phyloP scores from a whole-genome alignment of 352 stramenopile genomes.

The Proteromonas lacertae region DNA sequence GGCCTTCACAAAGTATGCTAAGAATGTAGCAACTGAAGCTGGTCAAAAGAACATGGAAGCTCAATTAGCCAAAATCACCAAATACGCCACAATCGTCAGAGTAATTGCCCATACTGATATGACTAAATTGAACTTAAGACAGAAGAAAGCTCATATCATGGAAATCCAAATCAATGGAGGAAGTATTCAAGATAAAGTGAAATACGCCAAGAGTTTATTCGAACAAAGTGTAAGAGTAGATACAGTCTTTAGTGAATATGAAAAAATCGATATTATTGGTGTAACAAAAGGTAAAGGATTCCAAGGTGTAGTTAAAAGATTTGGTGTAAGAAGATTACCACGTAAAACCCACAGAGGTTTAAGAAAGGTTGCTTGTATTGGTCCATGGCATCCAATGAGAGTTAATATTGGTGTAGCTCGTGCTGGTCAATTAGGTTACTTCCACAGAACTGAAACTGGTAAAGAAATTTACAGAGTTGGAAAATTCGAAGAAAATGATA shows the following conservation, averaged over 20 bases:
- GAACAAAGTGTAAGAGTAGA: conserved; percentile 92
- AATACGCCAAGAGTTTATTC: conserved; percentile 93
- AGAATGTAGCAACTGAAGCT: conserved; percentile 84
- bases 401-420: conserved; percentile 86
- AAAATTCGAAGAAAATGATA: conserved; percentile 45
- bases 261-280: conserved; percentile 91
- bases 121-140: conserved; percentile 87
- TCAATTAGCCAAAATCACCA: conserved; percentile 95
- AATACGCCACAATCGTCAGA: conserved; percentile 95
- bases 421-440: conserved; percentile 98
- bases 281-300: conserved; percentile 96
- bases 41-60: conserved; percentile 47
- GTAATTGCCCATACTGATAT: conserved; percentile 97
- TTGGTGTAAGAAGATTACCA: conserved; percentile 89
- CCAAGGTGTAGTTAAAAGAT: conserved; percentile 94
- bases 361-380: conserved; percentile 99
- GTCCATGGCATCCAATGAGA: conserved; percentile 95
- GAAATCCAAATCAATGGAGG: conserved; percentile 99
- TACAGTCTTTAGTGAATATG: conserved; percentile 45
- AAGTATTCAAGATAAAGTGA: conserved; percentile 80
- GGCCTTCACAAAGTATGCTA: conserved; percentile 99
- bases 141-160: conserved; percentile 99
- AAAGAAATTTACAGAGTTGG: conserved; percentile 99
- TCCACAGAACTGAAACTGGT: conserved; percentile 99
- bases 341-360: conserved; percentile 99